phyloP scores from a whole-genome alignment of 2,329 filamentous ascomycete genomes.

The Colletotrichum somersetense region DNA sequence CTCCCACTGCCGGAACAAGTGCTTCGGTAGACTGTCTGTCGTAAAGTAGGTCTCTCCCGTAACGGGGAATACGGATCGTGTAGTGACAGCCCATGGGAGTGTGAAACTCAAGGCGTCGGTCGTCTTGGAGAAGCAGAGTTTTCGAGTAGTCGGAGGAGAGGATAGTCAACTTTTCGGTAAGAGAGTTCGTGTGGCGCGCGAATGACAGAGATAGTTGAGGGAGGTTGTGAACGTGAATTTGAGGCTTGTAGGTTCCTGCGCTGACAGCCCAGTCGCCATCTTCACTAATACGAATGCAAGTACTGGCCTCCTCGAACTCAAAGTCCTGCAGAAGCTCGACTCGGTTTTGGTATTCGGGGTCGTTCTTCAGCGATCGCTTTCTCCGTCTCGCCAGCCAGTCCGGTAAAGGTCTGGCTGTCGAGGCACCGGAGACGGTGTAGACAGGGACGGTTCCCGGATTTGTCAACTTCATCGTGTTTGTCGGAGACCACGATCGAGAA shows the following conservation, averaged over 20 bases:
- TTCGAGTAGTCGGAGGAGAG: conserved; percentile 94
- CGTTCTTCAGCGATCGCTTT: conserved; percentile 92
- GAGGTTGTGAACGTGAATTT: conserved; percentile 96
- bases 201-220: conserved; percentile 95
- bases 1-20: conserved; percentile 86
- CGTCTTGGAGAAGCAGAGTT: conserved; percentile 91
- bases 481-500: conserved; percentile 15
- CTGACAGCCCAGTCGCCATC: conserved; percentile 89
- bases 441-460: conserved; percentile 88
- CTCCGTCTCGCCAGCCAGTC: conserved; percentile 94
- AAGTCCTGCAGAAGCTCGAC: conserved; percentile 97
- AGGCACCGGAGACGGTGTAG: conserved; percentile 94
- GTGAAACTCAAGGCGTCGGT: conserved; percentile 93
- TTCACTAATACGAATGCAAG: conserved; percentile 89
- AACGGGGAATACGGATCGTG: conserved; percentile 88
- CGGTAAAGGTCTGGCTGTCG: conserved; percentile 86
- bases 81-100: conserved; percentile 91
- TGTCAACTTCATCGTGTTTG: conserved; percentile 78
- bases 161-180: conserved; percentile 92
- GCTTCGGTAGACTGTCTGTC: conserved; percentile 86
- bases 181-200: conserved; percentile 88
- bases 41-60: conserved; percentile 90
- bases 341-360: conserved; percentile 91
- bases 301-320: conserved; percentile 95
- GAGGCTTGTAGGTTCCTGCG: conserved; percentile 80